phyloP scores from a whole-genome alignment of 140 eudicot genomes.

The Flaveria floridana region DNA sequence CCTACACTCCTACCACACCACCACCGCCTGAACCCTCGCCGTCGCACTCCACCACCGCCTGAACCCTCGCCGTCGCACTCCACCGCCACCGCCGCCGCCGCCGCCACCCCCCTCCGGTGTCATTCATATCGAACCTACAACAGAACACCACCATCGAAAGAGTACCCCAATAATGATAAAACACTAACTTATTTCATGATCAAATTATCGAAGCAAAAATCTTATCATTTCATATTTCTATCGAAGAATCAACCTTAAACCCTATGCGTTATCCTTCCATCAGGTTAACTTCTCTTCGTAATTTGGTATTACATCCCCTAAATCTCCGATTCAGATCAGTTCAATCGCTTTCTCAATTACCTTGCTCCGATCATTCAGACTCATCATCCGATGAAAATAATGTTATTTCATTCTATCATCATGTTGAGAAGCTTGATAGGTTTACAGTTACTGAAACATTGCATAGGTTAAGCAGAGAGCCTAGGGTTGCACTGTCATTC shows the following conservation, averaged over 20 bases:
- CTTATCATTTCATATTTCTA: slow-evolving; percentile 7
- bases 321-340: slow-evolving; percentile 38
- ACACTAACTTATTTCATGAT: not conserved
- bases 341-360: slow-evolving; percentile 44
- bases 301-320: slow-evolving; percentile 8
- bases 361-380: slow-evolving; percentile 33
- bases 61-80: not conserved
- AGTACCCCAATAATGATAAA: not conserved
- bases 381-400: slow-evolving; percentile 57
- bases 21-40: too few species aligned
- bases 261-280: slow-evolving; percentile 39
- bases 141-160: not conserved
- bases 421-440: slow-evolving; percentile 31
- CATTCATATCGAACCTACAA: not conserved
- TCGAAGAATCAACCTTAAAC: not conserved
- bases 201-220: not conserved
- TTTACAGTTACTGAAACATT: slow-evolving; percentile 50
- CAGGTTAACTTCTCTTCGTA: slow-evolving; percentile 42
- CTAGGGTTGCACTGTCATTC: slow-evolving; percentile 50
- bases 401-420: not conserved
- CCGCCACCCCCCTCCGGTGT: not conserved
- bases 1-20: too few species aligned
- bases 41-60: not conserved
- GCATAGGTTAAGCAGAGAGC: slow-evolving; percentile 41
- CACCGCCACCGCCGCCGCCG: not conserved